Percentiles rank a stretch among this genome's conserved stretches.
Evolutionary conservation across 139 green algal genomes (phyloP).

Genomic region (Volvox reticuliferus): DNA sequence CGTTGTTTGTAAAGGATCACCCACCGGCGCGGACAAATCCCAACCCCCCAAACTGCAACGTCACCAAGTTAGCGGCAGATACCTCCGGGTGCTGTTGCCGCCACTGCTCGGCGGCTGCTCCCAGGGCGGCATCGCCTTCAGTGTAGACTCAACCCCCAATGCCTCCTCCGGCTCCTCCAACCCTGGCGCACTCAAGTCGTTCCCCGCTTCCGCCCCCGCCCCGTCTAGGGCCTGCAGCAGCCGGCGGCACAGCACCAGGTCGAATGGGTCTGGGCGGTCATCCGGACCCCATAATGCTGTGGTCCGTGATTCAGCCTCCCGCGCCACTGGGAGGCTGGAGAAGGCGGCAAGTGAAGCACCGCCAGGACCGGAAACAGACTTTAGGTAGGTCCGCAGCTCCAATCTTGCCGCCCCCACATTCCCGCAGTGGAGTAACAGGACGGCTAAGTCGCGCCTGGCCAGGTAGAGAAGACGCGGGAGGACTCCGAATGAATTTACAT

Average conservation of each 20-base stretch:
- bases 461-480: not conserved
- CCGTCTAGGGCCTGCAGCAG: not conserved
- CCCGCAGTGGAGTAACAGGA: conserved; percentile 75
- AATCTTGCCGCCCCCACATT: conserved; percentile 55
- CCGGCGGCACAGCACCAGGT: conserved; percentile 38
- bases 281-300: not conserved
- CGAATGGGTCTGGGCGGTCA: conserved; percentile 39
- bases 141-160: not conserved
- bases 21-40: no score
- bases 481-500: no score
- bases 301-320: no score
- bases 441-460: conserved; percentile 65
- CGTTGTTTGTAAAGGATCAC: no score
- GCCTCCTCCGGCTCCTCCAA: conserved; percentile 8
- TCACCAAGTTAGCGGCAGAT: conserved; percentile 44
- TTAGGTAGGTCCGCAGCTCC: conserved; percentile 69
- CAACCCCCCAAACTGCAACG: not conserved
- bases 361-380: not conserved
- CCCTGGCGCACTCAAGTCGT: not conserved
- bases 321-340: no score
- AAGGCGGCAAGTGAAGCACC: not conserved
- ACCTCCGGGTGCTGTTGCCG: not conserved
- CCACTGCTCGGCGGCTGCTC: not conserved
- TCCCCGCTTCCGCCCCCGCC: not conserved
- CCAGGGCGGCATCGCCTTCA: conserved; percentile 22